Evolutionary conservation across 108 stramenopile genomes (phyloP).

Genomic region (Nannochloropsis gaditana): DNA sequence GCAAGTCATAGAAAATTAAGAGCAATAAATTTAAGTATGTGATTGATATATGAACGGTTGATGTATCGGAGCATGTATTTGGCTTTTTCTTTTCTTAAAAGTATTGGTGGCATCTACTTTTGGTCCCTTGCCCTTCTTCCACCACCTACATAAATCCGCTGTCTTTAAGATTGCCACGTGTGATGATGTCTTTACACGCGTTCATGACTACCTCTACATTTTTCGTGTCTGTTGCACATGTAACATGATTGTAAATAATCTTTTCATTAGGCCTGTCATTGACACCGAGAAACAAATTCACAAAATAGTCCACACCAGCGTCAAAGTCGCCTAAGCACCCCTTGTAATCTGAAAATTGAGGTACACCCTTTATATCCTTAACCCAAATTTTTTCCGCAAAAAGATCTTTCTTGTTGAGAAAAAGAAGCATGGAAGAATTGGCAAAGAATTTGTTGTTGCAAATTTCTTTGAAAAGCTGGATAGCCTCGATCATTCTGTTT

Average conservation of each 20-base stretch:
- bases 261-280: conserved; percentile 41
- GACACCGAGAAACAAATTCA: conserved; percentile 42
- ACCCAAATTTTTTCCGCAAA: conserved; percentile 86
- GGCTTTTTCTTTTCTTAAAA: too few relatives aligned
- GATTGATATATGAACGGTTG: too few relatives aligned
- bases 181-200: conserved; percentile 50
- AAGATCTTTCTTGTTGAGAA: conserved; percentile 96
- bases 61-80: too few relatives aligned
- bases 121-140: neutral
- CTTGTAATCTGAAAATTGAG: conserved; percentile 45
- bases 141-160: conserved; percentile 30
- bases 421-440: conserved; percentile 84
- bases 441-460: conserved; percentile 89
- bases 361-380: conserved; percentile 45
- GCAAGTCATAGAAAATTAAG: too few relatives aligned
- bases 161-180: conserved; percentile 36
- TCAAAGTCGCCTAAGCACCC: conserved; percentile 49
- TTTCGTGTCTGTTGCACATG: conserved; percentile 95
- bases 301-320: conserved; percentile 48
- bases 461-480: conserved; percentile 67
- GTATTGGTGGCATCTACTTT: too few relatives aligned
- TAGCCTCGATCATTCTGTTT: conserved; percentile 61
- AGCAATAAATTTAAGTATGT: too few relatives aligned
- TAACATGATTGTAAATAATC: conserved; percentile 80
- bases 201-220: conserved; percentile 62